phyloP scores from a whole-genome alignment of 2,329 filamentous ascomycete species.

The Periconia digitata region DNA sequence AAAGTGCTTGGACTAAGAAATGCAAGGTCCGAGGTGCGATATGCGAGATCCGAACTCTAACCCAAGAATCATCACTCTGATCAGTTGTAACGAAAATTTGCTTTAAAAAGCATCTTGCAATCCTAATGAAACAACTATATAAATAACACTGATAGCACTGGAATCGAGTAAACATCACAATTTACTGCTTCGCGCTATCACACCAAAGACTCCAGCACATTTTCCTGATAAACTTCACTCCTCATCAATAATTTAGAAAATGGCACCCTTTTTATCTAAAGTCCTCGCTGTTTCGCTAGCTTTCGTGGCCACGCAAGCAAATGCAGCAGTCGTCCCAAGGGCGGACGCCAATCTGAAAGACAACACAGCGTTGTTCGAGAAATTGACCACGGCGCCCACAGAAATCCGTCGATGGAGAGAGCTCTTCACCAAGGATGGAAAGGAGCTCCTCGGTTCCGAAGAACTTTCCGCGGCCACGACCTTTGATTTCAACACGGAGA shows the following conservation, averaged over 20 bases:
- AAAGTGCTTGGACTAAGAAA: neutral
- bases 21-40: neutral
- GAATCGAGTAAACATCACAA: neutral
- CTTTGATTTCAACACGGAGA: neutral
- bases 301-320: neutral
- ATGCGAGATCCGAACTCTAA: neutral
- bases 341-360: neutral
- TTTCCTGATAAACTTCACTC: too few species aligned
- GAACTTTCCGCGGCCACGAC: neutral
- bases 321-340: neutral
- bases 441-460: neutral
- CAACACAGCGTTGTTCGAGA: neutral
- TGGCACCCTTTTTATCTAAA: neutral
- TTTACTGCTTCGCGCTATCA: too few species aligned
- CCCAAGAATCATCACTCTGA: neutral
- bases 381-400: neutral
- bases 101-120: neutral
- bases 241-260: too few species aligned
- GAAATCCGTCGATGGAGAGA: neutral
- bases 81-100: too few species aligned
- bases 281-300: neutral
- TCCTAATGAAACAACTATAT: too few species aligned
- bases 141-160: neutral
- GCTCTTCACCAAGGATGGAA: neutral
- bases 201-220: too few species aligned